Evolutionary conservation across 805 yeast genomes (phyloP), one percentile per base, ranked within the genome.

Genomic region (Starmerella tilneyi): DNA sequence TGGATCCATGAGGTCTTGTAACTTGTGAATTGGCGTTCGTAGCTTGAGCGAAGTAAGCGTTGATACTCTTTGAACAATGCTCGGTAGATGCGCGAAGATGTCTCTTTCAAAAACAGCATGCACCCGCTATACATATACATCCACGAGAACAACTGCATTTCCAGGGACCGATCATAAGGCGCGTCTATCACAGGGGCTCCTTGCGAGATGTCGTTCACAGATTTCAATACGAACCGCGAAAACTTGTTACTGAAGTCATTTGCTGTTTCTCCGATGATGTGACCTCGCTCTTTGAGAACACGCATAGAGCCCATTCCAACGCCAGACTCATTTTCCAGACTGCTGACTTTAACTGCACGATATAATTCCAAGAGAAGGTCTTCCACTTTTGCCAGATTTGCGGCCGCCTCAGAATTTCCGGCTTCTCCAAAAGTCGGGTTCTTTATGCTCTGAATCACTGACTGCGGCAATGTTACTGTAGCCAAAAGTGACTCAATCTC

Each of bases 401-500:
- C 61, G 2, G 67, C 49, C 17, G 74, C 71, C 47, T 74, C 72
- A 19, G 17, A 13, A 1, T 41, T 16, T 5, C 27, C 22, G 11
- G 50, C 51, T 15, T 32, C 26, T 3, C 33, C 43, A 30, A 81
- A 72, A 13, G 70, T 68, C 19, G 75, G 69, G 7, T 61, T 56
- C 16, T 71, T 59, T 24, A 84, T 62, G 19, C 66, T 60, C 8
- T 60, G 59, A 43, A 84, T 63, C 15, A 78, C 78, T 1, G 64
- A 63, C 15, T 74, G 74, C 50, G 78, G 78, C 22, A 85, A 68
- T 45, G 79, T 74, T 8, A 83, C 81, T n/a, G 84, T 80, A 40
- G 73, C 72, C 49, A 86, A 63, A 37, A 86, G 69, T n/a, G 72
- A 75, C 31, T 74, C 74, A 44, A 86, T 69, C 49, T 84, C 86